phyloP scores from a whole-genome alignment of 768 basidiomycete genomes.

The Auriscalpium microsporum region DNA sequence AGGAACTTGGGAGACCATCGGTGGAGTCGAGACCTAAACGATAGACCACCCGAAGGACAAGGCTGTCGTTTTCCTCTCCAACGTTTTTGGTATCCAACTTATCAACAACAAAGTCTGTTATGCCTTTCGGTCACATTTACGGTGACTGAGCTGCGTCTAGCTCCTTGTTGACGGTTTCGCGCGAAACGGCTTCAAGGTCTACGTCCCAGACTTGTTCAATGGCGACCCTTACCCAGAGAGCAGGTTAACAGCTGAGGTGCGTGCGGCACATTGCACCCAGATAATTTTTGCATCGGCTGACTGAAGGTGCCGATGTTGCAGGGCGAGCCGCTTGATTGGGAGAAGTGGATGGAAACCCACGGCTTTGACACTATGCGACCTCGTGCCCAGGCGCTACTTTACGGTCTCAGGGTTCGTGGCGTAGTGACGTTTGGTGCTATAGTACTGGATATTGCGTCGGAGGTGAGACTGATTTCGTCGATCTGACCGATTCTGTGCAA shows the following conservation, averaged over 20 bases:
- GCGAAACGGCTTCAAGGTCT: background rate
- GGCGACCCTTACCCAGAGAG: background rate
- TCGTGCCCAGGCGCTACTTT: slow-evolving; percentile 43
- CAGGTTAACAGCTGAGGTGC: background rate
- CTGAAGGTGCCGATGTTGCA: background rate
- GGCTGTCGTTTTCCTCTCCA: slow-evolving; percentile 31
- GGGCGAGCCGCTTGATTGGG: background rate
- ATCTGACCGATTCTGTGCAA: slow-evolving; percentile 7
- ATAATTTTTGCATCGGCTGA: background rate
- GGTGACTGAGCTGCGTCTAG: background rate
- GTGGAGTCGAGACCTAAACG: slow-evolving; percentile 31
- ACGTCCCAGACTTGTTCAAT: background rate
- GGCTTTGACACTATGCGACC: background rate
- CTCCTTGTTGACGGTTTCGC: background rate
- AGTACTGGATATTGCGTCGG: slow-evolving; percentile 70
- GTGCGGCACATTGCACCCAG: background rate
- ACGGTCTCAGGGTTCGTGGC: slow-evolving; percentile 48
- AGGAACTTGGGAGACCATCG: slow-evolving; percentile 31
- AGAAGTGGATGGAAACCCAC: background rate
- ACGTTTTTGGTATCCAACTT: slow-evolving; percentile 20
- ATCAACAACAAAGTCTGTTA: slow-evolving; percentile 21
- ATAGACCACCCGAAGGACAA: slow-evolving; percentile 27
- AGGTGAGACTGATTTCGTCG: slow-evolving; percentile 24
- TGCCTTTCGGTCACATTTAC: background rate
- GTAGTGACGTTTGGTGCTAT: slow-evolving; percentile 48